Percentiles rank a stretch among this genome's conserved stretches.
Evolutionary conservation across 2,329 filamentous ascomycete species (phyloP).

Genomic region (Monosporascus sp.): DNA sequence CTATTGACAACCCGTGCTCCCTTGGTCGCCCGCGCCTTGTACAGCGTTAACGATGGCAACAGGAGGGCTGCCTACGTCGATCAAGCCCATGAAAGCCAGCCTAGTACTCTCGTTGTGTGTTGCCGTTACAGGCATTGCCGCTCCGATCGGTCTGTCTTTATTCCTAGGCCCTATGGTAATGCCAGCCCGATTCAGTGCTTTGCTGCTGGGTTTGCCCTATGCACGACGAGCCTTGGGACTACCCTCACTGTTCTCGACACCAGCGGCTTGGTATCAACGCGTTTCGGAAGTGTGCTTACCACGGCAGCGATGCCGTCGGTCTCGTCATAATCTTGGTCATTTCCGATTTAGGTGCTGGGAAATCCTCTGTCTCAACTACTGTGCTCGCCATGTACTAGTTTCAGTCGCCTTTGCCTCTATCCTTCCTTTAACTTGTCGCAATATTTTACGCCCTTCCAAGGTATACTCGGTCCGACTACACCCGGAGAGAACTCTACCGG

Average conservation of each 20-base stretch:
- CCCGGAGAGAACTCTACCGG: conserved; percentile 7
- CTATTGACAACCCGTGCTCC: neutral
- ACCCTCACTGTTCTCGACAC: conserved; percentile 50
- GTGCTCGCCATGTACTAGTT: conserved; percentile 39
- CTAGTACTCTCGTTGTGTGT: conserved; percentile 54
- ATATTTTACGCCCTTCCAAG: conserved; percentile 38
- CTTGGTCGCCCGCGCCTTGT: neutral
- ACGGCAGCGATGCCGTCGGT: conserved; percentile 69
- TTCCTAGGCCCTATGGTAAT: conserved; percentile 45
- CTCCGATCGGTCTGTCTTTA: conserved; percentile 64
- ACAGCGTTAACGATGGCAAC: neutral
- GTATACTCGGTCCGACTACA: conserved; percentile 27
- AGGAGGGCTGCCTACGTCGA: conserved; percentile 55
- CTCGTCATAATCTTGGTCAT: conserved; percentile 75
- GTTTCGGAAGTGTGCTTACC: conserved; percentile 58
- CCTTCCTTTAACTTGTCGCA: conserved; percentile 42
- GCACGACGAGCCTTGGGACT: conserved; percentile 30
- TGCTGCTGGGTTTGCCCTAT: conserved; percentile 27
- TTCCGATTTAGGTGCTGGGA: conserved; percentile 49
- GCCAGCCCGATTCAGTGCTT: conserved; percentile 53
- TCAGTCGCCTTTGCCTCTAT: conserved; percentile 46
- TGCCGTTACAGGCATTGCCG: conserved; percentile 58
- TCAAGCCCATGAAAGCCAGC: conserved; percentile 53
- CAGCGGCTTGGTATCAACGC: conserved; percentile 36
- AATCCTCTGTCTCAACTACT: conserved; percentile 19